A percentile compares a stretch with the other conserved stretches of the same genome.
phyloP scores from a whole-genome alignment of 2,329 filamentous ascomycete species.

The Arthrocladium fulminans region DNA sequence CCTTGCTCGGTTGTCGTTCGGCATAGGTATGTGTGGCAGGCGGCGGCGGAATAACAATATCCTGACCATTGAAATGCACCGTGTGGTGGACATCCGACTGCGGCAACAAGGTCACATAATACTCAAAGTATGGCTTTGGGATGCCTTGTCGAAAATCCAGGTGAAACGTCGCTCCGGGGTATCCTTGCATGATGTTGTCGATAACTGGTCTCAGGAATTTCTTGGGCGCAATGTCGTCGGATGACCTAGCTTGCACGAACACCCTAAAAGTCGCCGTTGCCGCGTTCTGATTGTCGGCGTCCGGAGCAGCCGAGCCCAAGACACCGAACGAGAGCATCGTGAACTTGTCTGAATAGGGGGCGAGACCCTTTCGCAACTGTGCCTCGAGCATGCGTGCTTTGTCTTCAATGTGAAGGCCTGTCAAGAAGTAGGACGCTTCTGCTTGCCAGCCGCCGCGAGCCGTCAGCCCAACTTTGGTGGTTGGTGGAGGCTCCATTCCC shows the following conservation, averaged over 20 bases:
- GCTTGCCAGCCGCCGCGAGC: conserved; percentile 41
- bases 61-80: conserved; percentile 23
- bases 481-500: conserved; percentile 39
- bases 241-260: conserved; percentile 38
- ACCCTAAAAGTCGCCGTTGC: conserved; percentile 36
- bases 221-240: conserved; percentile 27
- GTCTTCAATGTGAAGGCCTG: conserved; percentile 37
- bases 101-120: conserved; percentile 25
- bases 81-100: conserved; percentile 24
- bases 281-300: conserved; percentile 35
- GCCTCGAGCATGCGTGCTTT: conserved; percentile 41
- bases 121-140: conserved; percentile 29
- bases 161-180: conserved; percentile 33
- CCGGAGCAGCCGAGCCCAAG: conserved; percentile 25
- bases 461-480: conserved; percentile 43
- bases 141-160: conserved; percentile 29
- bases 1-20: conserved; percentile 21
- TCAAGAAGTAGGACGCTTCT: conserved; percentile 38
- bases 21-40: conserved; percentile 21
- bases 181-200: conserved; percentile 35
- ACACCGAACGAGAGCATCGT: conserved; percentile 26
- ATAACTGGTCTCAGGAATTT: conserved; percentile 31
- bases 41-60: conserved; percentile 22
- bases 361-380: conserved; percentile 35
- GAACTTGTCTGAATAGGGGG: conserved; percentile 28